Conservation (phyloP, 1,139 yeast genomes). For the Lodderomyces orthopsilosis region DNA sequence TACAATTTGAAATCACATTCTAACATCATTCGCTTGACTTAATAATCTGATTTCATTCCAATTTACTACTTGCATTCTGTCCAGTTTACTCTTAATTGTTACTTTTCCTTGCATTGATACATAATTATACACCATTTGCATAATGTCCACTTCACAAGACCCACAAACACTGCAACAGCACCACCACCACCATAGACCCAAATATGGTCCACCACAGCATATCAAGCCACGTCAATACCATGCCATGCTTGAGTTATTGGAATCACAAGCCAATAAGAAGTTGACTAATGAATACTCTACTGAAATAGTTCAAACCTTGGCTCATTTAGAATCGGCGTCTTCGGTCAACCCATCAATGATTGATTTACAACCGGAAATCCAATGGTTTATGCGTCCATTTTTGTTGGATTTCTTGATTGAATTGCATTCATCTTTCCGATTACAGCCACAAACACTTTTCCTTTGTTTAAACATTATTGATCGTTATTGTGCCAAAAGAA, state of each 20-base stretch:
- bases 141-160: background rate
- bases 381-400: conserved; percentile 91
- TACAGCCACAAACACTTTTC: conserved; percentile 78
- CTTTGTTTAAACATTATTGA: conserved; percentile 81
- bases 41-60: background rate
- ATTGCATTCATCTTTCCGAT: conserved; percentile 71
- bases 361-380: conserved; percentile 86
- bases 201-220: conserved; percentile 48
- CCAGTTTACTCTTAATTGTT: background rate
- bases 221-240: conserved; percentile 38
- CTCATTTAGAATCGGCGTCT: conserved; percentile 26
- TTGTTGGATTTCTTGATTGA: conserved; percentile 80
- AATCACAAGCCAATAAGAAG: conserved; percentile 42
- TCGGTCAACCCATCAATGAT: conserved; percentile 65
- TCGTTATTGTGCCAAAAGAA: conserved; percentile 85
- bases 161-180: conserved; percentile 3
- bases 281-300: conserved; percentile 41
- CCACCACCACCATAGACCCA: conserved; percentile 7
- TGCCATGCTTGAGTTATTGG: conserved; percentile 45
- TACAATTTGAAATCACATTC: background rate
- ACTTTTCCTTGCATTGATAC: background rate
- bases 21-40: background rate
- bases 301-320: conserved; percentile 30
- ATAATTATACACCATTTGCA: background rate
- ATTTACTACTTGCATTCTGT: background rate